Conservation (phyloP, 1,284 basidiomycete genomes). For the Ceratobasidium sp. region DNA sequence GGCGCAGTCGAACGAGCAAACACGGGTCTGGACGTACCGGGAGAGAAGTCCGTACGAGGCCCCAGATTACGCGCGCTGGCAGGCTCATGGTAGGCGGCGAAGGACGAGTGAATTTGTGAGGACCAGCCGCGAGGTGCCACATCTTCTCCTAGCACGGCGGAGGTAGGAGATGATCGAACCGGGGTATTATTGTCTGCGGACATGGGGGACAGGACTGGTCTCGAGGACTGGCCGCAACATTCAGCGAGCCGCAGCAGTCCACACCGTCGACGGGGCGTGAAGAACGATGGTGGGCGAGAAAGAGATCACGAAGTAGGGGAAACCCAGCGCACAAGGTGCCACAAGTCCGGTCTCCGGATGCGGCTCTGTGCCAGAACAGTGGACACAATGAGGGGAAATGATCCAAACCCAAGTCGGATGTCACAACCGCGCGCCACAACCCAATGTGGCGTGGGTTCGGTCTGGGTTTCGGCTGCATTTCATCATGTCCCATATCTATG, state of each 20-base stretch:
- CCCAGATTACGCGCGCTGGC: conserved; percentile 18
- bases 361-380: conserved; percentile 13
- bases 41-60: conserved; percentile 6
- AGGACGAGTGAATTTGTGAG: conserved; percentile 4
- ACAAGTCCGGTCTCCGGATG: conserved; percentile 8
- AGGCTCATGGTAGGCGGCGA: conserved; percentile 34
- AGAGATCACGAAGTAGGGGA: not conserved
- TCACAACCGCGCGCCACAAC: not conserved
- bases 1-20: conserved; percentile 7
- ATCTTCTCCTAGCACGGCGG: conserved; percentile 40
- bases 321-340: not conserved
- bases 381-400: conserved; percentile 17
- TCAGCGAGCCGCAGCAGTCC: not conserved
- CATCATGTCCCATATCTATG: not conserved
- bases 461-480: conserved; percentile 3
- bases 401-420: conserved; percentile 17
- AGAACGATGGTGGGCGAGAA: conserved; percentile 18
- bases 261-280: no score
- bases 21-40: conserved; percentile 25
- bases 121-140: conserved; percentile 30
- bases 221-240: conserved; percentile 3
- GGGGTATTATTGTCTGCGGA: conserved; percentile 8
- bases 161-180: conserved; percentile 41
- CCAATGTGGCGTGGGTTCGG: not conserved
- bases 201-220: not conserved